A percentile compares a stretch with the other conserved stretches of the same genome.
Evolutionary conservation across 2,329 filamentous ascomycete genomes (phyloP).

Genomic region (Fusarium tuaranense): DNA sequence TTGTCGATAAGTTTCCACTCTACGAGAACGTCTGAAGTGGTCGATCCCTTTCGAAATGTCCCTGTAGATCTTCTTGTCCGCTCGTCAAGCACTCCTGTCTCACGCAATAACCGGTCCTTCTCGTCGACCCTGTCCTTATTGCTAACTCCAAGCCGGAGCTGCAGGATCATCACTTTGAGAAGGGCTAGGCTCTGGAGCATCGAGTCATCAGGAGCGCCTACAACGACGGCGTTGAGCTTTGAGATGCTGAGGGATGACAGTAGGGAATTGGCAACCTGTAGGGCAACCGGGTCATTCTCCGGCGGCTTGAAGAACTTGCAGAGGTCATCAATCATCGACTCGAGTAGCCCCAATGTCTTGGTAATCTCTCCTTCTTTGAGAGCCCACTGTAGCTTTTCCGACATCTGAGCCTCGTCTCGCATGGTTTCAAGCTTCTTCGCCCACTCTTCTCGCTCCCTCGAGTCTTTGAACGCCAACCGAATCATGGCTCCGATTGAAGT

Average conservation of each 20-base stretch:
- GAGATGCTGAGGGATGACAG: not conserved
- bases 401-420: not conserved
- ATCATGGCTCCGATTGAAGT: not conserved
- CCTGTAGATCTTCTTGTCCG: not conserved
- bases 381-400: not conserved
- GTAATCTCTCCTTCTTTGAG: not conserved
- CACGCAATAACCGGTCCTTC: not conserved
- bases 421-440: not conserved
- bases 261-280: not conserved
- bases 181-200: not conserved
- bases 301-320: not conserved
- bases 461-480: not conserved
- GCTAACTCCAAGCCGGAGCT: not conserved
- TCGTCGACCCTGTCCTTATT: not conserved
- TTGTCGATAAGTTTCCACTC: not conserved
- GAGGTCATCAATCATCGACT: not conserved
- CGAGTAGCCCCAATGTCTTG: not conserved
- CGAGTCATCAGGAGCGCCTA: not conserved
- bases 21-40: not conserved
- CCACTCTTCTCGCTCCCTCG: not conserved
- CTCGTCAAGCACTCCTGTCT: not conserved
- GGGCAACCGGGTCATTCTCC: not conserved
- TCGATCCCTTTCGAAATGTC: not conserved
- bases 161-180: not conserved
- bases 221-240: not conserved